Evolutionary conservation across 768 basidiomycete species (phyloP).

Genomic region (Mycena filopes): DNA sequence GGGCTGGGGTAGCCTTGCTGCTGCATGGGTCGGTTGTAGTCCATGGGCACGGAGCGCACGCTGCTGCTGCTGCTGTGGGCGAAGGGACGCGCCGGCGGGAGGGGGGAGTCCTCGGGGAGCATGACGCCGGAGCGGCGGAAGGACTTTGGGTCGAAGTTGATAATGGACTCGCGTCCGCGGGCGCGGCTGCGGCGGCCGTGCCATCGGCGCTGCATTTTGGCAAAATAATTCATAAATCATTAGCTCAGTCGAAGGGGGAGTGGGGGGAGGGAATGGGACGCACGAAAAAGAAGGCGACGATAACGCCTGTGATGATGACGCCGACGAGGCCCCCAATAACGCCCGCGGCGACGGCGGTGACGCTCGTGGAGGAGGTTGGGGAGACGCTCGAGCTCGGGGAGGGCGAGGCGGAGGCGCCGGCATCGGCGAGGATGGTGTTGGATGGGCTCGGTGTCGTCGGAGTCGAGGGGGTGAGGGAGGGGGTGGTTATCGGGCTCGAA

Average conservation of each 20-base stretch:
- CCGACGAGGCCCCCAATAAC: slow-evolving; percentile 9
- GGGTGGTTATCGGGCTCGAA: background rate
- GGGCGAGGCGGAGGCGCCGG: background rate
- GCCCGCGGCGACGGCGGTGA: slow-evolving; percentile 3
- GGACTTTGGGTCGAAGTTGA: slow-evolving; percentile 12
- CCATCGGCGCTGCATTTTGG: slow-evolving; percentile 17
- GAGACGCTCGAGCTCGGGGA: background rate
- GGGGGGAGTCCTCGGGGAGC: background rate
- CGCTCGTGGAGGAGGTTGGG: slow-evolving; percentile 1
- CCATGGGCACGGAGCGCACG: slow-evolving; percentile 15
- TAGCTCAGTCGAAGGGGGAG: too few relatives aligned
- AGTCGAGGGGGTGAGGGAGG: background rate
- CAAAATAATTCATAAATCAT: too few relatives aligned
- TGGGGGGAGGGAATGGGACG: too few relatives aligned
- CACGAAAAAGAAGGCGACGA: slow-evolving; percentile 24
- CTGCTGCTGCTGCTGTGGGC: background rate
- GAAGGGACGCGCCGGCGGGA: background rate
- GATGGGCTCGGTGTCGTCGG: background rate
- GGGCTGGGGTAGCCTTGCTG: background rate
- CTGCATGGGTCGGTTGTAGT: background rate
- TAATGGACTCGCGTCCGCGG: slow-evolving; percentile 17
- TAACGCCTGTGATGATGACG: background rate
- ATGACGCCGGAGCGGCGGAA: slow-evolving; percentile 21
- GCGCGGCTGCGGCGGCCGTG: slow-evolving; percentile 3
- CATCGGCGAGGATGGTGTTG: background rate